Conservation (phyloP, 2,329 filamentous ascomycete species). For the Ramularia endophylla region DNA sequence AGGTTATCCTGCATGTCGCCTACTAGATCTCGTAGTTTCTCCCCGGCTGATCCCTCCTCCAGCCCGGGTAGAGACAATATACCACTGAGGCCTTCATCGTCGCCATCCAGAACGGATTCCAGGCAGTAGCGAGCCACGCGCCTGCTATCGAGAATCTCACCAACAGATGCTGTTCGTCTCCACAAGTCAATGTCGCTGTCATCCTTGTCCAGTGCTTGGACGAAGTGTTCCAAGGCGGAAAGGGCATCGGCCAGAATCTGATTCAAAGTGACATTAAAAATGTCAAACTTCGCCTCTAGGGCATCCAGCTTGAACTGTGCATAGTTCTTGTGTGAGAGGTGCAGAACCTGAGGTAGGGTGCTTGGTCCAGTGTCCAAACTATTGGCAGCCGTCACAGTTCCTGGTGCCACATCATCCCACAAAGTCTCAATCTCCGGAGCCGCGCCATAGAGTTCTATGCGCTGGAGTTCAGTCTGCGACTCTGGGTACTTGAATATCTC, state of each 20-base stretch:
- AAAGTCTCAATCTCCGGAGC: constrained; percentile 36
- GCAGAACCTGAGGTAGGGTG: constrained; percentile 81
- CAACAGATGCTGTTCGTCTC: constrained; percentile 55
- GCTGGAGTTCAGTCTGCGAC: constrained; percentile 75
- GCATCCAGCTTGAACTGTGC: constrained; percentile 83
- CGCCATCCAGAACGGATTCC: constrained; percentile 57
- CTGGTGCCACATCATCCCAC: constrained; percentile 31
- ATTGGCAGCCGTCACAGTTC: constrained; percentile 33
- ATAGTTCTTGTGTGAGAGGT: constrained; percentile 91
- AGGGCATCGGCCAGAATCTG: constrained; percentile 32
- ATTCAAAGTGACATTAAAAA: constrained; percentile 20
- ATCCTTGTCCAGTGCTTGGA: constrained; percentile 58
- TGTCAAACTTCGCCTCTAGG: constrained; percentile 22
- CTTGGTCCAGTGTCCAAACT: constrained; percentile 69
- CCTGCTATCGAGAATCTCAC: constrained; percentile 51
- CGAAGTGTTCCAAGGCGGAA: constrained; percentile 49
- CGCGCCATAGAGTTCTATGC: constrained; percentile 52
- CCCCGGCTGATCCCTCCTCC: constrained; percentile 49
- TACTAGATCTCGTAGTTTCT: constrained; percentile 47
- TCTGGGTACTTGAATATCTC: constrained; percentile 94
- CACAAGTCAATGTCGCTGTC: constrained; percentile 60
- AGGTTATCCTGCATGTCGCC: constrained; percentile 49
- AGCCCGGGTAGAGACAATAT: constrained; percentile 53
- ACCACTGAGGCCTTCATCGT: constrained; percentile 51
- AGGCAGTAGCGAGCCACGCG: constrained; percentile 57